Evolutionary conservation across 805 yeast genomes (phyloP), one percentile per base, ranked within the genome.

Genomic region (Dipodascus geniculatus): DNA sequence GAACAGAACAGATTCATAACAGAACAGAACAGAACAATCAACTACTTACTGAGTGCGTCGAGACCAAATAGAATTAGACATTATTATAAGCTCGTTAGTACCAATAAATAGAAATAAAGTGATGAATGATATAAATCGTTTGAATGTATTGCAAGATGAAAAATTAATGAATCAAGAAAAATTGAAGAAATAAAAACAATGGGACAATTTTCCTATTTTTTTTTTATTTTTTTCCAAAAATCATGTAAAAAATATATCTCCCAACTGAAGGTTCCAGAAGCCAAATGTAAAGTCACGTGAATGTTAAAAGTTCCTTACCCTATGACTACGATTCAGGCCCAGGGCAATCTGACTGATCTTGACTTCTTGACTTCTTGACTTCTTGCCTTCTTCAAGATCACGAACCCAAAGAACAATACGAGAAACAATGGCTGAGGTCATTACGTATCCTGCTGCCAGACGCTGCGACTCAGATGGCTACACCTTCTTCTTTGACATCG

Each of bases 401-500:
- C 16, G 38, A 31, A 31, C 38, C 38, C 16, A 60, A 58, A n/a
- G 61, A 59, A 8, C 50, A 54, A 23, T 38, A 38, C 17, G 6
- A 38, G 44, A 14, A 38, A 38, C 19, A 38, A 4, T 3, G 44
- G n/a, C n/a, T n/a, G n/a, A 38, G 8, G 20, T 17, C 19, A 38
- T 38, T 17, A 17, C 44, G 8, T 11, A 38, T n/a, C 19, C 44
- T 11, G 44, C 4, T 38, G 44, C 44, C 4, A 38, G 14, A 16
- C 44, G 14, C 6, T 38, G 44, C 20, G 44, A 11, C 19, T 38
- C 44, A 14, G 44, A 38, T 16, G 44, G 44, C 8, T 38, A 38
- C 20, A 38, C 44, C 20, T 87, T 93, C 69, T 88, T 82, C 68
- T 91, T 91, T 63, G 99, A 91, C 66, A 88, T 91, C 53, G 99